A percentile compares a stretch with the other conserved stretches of the same genome.
These are phyloP conservation scores for Exophiala oligosperma DNA, from an alignment of 2,329 filamentous ascomycete species.

Conservation along the genomic window DNA sequence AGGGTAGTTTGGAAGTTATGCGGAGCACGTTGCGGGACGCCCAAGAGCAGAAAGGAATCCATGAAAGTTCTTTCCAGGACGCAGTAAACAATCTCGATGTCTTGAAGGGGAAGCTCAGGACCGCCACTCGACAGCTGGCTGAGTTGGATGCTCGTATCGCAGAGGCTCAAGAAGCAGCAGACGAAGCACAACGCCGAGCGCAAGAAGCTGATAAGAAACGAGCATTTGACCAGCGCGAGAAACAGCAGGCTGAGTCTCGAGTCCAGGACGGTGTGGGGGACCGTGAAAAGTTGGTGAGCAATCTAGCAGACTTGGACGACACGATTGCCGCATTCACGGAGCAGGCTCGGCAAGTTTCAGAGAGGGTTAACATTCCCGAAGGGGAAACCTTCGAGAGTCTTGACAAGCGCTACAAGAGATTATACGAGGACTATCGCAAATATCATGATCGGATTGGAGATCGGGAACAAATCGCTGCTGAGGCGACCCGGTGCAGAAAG, in stretches of 20 bases:
- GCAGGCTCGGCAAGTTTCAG: conserved; percentile 56
- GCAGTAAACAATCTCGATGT: conserved; percentile 45
- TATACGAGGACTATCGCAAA: conserved; percentile 60
- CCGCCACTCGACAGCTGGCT: conserved; percentile 39
- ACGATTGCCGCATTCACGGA: conserved; percentile 56
- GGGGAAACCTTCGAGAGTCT: conserved; percentile 62
- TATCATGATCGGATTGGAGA: conserved; percentile 61
- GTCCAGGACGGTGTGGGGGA: conserved; percentile 52
- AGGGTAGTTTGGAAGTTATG: conserved; percentile 63
- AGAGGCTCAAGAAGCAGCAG: conserved; percentile 6
- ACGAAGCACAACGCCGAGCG: conserved; percentile 5
- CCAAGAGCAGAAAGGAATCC: conserved; percentile 47
- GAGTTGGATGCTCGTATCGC: conserved; percentile 36
- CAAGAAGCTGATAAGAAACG: conserved; percentile 33
- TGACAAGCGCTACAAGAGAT: conserved; percentile 48
- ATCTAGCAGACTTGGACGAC: conserved; percentile 34
- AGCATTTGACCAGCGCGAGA: conserved; percentile 54
- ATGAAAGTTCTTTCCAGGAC: conserved; percentile 51
- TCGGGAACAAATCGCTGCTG: conserved; percentile 63
- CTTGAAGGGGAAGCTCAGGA: conserved; percentile 41
- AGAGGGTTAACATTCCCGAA: conserved; percentile 63
- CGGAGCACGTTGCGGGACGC: conserved; percentile 59
- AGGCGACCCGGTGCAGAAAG: conserved; percentile 39
- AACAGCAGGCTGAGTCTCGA: conserved; percentile 60
- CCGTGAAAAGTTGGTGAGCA: conserved; percentile 48